Percentiles rank a stretch among this genome's conserved stretches.
These are phyloP conservation scores for Tricholoma sp. DNA, from an alignment of 768 basidiomycete genomes.

Conservation along the genomic window DNA sequence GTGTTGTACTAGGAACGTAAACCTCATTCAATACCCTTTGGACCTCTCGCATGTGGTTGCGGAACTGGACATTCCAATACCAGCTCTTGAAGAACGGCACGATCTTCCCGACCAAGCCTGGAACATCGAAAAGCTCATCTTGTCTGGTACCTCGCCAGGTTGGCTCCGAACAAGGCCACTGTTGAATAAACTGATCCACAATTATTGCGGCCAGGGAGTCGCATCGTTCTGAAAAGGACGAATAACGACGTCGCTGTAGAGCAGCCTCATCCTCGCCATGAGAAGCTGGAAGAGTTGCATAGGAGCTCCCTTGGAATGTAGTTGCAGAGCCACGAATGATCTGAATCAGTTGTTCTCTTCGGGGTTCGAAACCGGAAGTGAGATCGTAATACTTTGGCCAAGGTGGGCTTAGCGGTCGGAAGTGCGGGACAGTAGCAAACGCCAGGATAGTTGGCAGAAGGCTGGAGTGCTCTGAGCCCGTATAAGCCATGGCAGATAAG, in stretches of 20 bases:
- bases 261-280: slow-evolving; percentile 1
- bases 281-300: not conserved
- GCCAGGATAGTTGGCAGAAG: slow-evolving; percentile 27
- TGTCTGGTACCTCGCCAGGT: not conserved
- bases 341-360: slow-evolving; percentile 3
- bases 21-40: slow-evolving; percentile 8
- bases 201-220: slow-evolving; percentile 7
- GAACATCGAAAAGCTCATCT: not conserved
- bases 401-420: slow-evolving; percentile 13
- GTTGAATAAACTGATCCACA: slow-evolving; percentile 6
- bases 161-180: slow-evolving; percentile 17
- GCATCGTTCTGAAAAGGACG: not conserved
- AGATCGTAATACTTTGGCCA: slow-evolving; percentile 14
- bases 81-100: slow-evolving; percentile 5
- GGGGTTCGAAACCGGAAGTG: slow-evolving; percentile 14
- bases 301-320: not conserved
- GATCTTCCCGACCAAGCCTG: not conserved
- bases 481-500: slow-evolving; percentile 27
- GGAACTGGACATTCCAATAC: slow-evolving; percentile 13
- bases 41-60: slow-evolving; percentile 6
- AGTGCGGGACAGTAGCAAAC: slow-evolving; percentile 19
- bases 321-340: not conserved
- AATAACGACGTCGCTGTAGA: slow-evolving; percentile 3
- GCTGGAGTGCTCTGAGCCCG: slow-evolving; percentile 3
- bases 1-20: not conserved